These are phyloP conservation scores for Fusarium incarnatum DNA, from an alignment of 2,329 filamentous ascomycete species.

Conservation along the genomic window DNA sequence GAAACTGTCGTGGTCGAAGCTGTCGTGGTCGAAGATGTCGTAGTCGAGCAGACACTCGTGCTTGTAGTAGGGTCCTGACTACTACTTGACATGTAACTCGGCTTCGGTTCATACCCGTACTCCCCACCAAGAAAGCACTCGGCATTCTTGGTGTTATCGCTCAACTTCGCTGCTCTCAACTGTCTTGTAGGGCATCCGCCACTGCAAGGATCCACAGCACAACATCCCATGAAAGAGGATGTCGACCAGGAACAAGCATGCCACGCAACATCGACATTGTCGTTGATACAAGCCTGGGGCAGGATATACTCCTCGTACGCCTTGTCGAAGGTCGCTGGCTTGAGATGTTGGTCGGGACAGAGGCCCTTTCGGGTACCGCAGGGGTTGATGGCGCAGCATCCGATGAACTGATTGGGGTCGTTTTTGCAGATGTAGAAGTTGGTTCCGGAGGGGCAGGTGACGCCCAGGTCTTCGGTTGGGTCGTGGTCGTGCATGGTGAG, in stretches of 20 bases:
- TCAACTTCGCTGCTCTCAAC: conserved; percentile 35
- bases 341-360: conserved; percentile 39
- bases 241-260: conserved; percentile 49
- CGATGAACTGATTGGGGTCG: conserved; percentile 52
- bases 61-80: neutral
- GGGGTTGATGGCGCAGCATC: conserved; percentile 54
- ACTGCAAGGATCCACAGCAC: conserved; percentile 43
- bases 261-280: conserved; percentile 45
- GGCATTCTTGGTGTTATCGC: conserved; percentile 1
- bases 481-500: conserved; percentile 21
- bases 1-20: neutral
- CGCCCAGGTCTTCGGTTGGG: conserved; percentile 37
- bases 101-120: neutral
- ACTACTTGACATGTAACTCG: neutral
- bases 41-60: neutral
- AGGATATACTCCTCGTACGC: conserved; percentile 44
- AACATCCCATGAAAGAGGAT: conserved; percentile 56
- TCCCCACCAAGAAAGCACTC: neutral
- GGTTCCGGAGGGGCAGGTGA: conserved; percentile 49
- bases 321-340: conserved; percentile 46
- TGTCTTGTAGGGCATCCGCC: conserved; percentile 16
- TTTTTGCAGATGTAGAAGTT: conserved; percentile 54
- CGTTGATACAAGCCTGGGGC: conserved; percentile 49
- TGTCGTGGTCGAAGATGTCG: accelerated
- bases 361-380: conserved; percentile 43